Percentiles rank a stretch among this genome's conserved stretches.
Conservation (phyloP, 768 basidiomycete genomes). For the Lentinus tigrinus region DNA sequence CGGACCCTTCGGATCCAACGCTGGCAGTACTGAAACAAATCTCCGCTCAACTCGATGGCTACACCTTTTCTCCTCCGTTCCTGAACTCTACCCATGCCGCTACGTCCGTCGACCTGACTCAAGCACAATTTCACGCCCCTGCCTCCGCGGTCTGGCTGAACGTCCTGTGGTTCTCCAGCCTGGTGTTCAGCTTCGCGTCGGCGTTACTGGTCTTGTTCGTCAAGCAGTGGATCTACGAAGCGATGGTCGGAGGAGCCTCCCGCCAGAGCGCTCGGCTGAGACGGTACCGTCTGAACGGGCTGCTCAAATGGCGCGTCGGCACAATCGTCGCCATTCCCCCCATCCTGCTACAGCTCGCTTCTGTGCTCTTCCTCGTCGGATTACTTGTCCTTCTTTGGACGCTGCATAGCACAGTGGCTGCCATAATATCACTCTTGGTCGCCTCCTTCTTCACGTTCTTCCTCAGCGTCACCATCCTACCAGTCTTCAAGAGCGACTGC, state of each 20-base stretch:
- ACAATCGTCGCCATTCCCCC: conserved; percentile 12
- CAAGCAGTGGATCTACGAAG: conserved; percentile 26
- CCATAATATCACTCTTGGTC: neutral
- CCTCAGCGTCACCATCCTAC: no score
- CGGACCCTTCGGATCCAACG: neutral
- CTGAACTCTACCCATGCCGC: neutral
- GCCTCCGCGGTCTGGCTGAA: conserved; percentile 11
- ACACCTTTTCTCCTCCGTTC: neutral
- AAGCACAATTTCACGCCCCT: neutral
- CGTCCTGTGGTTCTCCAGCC: conserved; percentile 21
- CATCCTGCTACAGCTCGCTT: conserved; percentile 13
- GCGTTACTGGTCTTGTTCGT: conserved; percentile 22
- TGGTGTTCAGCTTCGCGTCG: conserved; percentile 21
- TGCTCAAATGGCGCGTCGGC: conserved; percentile 18
- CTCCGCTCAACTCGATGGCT: neutral
- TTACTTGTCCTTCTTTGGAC: conserved; percentile 21
- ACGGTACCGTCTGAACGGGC: conserved; percentile 20
- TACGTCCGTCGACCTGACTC: neutral
- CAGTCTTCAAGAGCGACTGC: no score
- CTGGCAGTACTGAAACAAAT: conserved; percentile 1
- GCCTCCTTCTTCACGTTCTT: no score
- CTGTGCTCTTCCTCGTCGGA: conserved; percentile 17
- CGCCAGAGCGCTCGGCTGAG: conserved; percentile 16
- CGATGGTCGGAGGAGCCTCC: conserved; percentile 14
- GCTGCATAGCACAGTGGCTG: conserved; percentile 7